Evolutionary conservation across 768 basidiomycete species (phyloP), one percentile per base, ranked within the genome.

Genomic region (Xanthoconium stramineum): DNA sequence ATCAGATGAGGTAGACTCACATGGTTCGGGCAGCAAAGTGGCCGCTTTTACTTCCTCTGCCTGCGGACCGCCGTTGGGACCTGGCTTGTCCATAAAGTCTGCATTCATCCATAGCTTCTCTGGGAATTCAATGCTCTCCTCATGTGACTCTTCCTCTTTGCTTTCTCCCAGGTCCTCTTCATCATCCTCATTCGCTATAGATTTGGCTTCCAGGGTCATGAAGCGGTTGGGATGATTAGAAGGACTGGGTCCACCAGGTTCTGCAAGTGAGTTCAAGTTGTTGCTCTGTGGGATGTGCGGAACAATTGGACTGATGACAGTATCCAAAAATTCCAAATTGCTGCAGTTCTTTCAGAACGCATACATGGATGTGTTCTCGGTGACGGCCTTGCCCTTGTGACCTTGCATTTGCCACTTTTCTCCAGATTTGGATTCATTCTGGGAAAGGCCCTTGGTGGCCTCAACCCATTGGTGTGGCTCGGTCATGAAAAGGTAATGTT

Each of bases 381-480:
- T 50, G 20, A 43, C 11, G 3, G 60, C 63, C 52, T 59, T 61
- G 29, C 71, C 72, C 12, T 48, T 53, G 5, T 40, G 58, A 20
- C 75, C 74, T 20, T 69, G 70, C 6, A 10, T 66, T 35, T 72
- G 60, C 79, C 81, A 81, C 19, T 56, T 50, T 17, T 38, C 65
- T 36, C 62, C 66, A 19, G 59, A 48, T 24, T 65, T 63, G 3
- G 50, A 24, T 24, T 59, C 62, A 9, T 60, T 50, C 4, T 62
- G 42, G 28, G 53, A 56, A 7, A 72, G 62, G 5, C 46, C 12
- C 45, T 56, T 72, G 49, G 64, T 52, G 2, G 53, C 44, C 5
- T 1, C n/a, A 32, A 86, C 73, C 84, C 83, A 85, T 5, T 29
- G 53, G 0, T 85, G 84, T 1, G 82, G 81, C 0, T 59, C 40